Percentiles rank a stretch among this genome's conserved stretches.
Conservation (phyloP, 495 filamentous ascomycete genomes). For the Bombardia bombarda region DNA sequence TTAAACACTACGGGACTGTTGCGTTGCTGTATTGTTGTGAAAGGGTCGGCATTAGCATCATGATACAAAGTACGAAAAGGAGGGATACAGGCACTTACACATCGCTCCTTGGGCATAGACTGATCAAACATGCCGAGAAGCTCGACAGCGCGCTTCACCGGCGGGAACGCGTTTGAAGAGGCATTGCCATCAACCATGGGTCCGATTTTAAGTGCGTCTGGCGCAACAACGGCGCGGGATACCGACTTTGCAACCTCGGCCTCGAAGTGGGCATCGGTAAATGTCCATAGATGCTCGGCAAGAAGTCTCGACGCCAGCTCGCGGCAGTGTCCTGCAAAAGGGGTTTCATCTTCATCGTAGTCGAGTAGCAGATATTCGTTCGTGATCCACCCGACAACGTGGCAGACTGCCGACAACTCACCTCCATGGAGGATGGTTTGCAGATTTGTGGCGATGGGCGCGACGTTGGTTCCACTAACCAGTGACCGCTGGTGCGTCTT, state of each 20-base stretch:
- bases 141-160: slow-evolving; percentile 70
- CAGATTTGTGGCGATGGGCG: slow-evolving; percentile 37
- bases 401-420: slow-evolving; percentile 53
- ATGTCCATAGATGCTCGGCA: slow-evolving; percentile 43
- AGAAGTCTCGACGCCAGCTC: slow-evolving; percentile 52
- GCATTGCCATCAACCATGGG: slow-evolving; percentile 38
- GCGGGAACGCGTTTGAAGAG: slow-evolving; percentile 49
- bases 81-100: slow-evolving; percentile 49
- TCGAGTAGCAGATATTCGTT: slow-evolving; percentile 70
- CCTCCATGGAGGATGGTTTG: slow-evolving; percentile 32
- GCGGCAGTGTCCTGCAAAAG: slow-evolving; percentile 63
- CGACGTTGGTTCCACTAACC: slow-evolving; percentile 37
- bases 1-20: slow-evolving; percentile 41
- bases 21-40: slow-evolving; percentile 33
- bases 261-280: slow-evolving; percentile 42
- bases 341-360: slow-evolving; percentile 64
- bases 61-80: neutral
- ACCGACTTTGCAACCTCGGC: slow-evolving; percentile 44
- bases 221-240: slow-evolving; percentile 32
- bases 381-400: slow-evolving; percentile 71
- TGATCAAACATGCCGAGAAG: slow-evolving; percentile 76
- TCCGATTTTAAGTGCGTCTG: slow-evolving; percentile 36
- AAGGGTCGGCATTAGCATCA: neutral
- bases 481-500: slow-evolving; percentile 30
- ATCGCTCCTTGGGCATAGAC: slow-evolving; percentile 56